Base-by-base conservation (phyloP, 768 basidiomycete genomes). In the Cyclocybe aegerita region DNA sequence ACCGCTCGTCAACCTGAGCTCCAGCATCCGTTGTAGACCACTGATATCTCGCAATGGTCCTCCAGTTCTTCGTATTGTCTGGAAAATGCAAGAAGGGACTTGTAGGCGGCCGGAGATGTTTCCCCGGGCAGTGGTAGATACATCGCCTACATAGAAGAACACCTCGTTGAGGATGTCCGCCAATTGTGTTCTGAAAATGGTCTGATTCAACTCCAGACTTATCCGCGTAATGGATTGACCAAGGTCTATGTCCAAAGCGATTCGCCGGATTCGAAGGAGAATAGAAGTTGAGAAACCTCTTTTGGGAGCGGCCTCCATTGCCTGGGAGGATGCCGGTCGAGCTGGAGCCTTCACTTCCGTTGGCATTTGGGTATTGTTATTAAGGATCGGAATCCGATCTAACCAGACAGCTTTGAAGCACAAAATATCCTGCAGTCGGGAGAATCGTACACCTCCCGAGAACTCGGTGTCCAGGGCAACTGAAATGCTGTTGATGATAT, bases 361-460 rank as follows among this genome's bases (percentile, higher is more conserved):
- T 34, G 61, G 56, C 44, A 64, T 55, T 45, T 70, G 67, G 23
- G 4, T 23, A 33, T 69, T 76, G 35, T 82, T 80, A 60, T 82
- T 80, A 60, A 94, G 80, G 7, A 89, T 70, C 0, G 92, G 90
- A 23, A 95, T 90, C 34, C 84, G 83, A 61, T 95, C 93, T 40
- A 96, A 65, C 92, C 93, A 96, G 9, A 96, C 91, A 4, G 93
- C 93, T 66, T 95, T 95, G 79, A 96, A 93, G 66, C 91, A 94
- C 14, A 98, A 76, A 46, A 95, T 84, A 62, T 97, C 94, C 67
- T 95, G 93, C 29, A 97, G 69, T 9, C 93, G 83, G 4, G 90
- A 90, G 60, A 98, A 87, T 15, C 86, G 82, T 36, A 95, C 78
- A 5, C 77, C 84, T 0, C 88, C 90, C 3, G 85, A 74, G 47